Evolutionary conservation across 2,329 filamentous ascomycete genomes (phyloP), one percentile per base, ranked within the genome.

Genomic region (Fusarium multiceps): DNA sequence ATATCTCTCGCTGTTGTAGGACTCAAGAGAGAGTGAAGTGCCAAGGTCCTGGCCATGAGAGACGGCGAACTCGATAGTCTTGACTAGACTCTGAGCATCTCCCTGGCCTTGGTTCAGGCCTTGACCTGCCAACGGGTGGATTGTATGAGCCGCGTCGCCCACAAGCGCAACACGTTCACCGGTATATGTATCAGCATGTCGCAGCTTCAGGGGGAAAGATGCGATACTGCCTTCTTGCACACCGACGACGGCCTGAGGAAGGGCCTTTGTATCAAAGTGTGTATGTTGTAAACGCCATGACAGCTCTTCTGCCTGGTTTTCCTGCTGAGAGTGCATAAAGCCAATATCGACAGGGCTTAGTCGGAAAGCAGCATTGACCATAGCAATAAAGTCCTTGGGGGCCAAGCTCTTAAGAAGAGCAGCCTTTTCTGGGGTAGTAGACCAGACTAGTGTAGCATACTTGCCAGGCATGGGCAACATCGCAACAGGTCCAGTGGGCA

Each of bases 291-390:
- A 82, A 49, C 95, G 88, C 96, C 96, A 98, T n/a, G 84, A 82
- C 11, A 96, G 84, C 79, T 98, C 95, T n/a, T 91, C 90, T 30
- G 84, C 85, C 60, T 93, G 90, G 0, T 85, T 86, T 0, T 80
- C 77, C 49, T 79, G 64, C 72, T 87, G 84, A 1, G 86, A 89
- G 80, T 97, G 91, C 85, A 98, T 89, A 80, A 93, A 98, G 42
- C 88, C 87, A 7, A 99, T 83, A 78, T 99, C 96, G 3, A 92
- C 88, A 18, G 91, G 86, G 62, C 87, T 87, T 20, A 99, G 86
- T 14, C 94, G 89, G 83, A 99, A 98, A 1, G 93, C 96, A 1
- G 95, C 94, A 77, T 99, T 98, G 72, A 99, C 92, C 86, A 95
- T 91, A 32, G 93, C 90, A 18, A 90, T 82, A 76, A 99, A 97